Base-by-base conservation (phyloP, 371 early-diverging fungal species). In the Zopfochytrium polystomum region DNA sequence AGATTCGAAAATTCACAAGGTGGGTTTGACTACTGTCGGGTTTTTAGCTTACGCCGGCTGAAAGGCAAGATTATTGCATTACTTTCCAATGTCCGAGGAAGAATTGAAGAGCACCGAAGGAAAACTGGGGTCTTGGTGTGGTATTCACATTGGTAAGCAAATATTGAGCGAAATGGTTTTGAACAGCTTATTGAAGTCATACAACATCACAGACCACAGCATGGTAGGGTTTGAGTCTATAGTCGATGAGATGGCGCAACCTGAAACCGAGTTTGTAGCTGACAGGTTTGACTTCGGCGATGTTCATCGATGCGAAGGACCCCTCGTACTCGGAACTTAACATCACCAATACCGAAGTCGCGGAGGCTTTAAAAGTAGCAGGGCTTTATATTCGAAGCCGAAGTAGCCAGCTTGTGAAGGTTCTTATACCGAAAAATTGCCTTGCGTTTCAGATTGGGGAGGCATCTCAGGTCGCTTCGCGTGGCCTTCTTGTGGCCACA, bases 371-470 rank as follows among this genome's bases (percentile, higher is more conserved):
- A 44, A 52, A 65, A 29, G 60, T 59, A 15, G 74, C 80, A 3
- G 85, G 86, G 1, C 64, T 86, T 30, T 84, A 84, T 62, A 80
- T 84, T 60, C 66, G 77, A 26, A 74, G 60, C 49, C 78, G 80
- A 42, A 69, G 70, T 25, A 75, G 74, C 29, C 53, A 71, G 3
- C 63, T 79, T 26, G 71, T 75, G 26, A 31, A 67, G 48, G 68
- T 80, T 31, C 60, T 65, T n/a, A 83, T 86, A 51, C 86, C 86
- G 6, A 42, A 62, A 2, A 82, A 85, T 60, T 72, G 74, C 33
- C 57, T 85, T 13, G 85, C 84, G 6, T 84, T 86, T 76, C 86
- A 86, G 60, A 79, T 82, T 9, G 86, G 86, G n/a, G 83, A 82
- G 63, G 83, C 86, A 0, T 57, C 85, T 34, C 71, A 80, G 64